Percentiles rank a stretch among this genome's conserved stretches.
phyloP scores from a whole-genome alignment of 768 basidiomycete genomes.

The Termitomyces sp. region DNA sequence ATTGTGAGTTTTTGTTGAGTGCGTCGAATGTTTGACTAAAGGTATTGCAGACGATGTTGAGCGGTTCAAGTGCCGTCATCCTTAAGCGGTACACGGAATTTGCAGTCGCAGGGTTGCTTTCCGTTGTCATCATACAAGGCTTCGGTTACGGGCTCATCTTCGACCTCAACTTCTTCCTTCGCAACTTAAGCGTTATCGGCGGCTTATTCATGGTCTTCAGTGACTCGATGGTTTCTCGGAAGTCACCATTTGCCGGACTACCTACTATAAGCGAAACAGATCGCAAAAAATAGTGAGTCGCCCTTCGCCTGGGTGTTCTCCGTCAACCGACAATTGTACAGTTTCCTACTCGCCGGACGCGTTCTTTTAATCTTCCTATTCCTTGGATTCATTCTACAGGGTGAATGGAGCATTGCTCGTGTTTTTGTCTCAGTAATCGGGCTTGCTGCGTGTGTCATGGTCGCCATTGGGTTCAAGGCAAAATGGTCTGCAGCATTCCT shows the following conservation, averaged over 20 bases:
- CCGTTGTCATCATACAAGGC: slow-evolving; percentile 92
- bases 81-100: slow-evolving; percentile 84
- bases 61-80: slow-evolving; percentile 82
- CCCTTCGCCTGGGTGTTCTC: neutral
- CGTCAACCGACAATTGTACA: slow-evolving; percentile 25
- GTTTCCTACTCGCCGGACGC: slow-evolving; percentile 96
- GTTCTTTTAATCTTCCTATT: slow-evolving; percentile 98
- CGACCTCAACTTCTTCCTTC: slow-evolving; percentile 99
- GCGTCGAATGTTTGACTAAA: neutral
- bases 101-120: slow-evolving; percentile 85
- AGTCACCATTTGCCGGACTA: slow-evolving; percentile 86
- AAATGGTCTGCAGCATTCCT: slow-evolving; percentile 98
- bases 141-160: slow-evolving; percentile 99
- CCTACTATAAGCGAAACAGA: slow-evolving; percentile 91
- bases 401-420: slow-evolving; percentile 84
- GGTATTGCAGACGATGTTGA: slow-evolving; percentile 73
- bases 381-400: slow-evolving; percentile 95
- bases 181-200: slow-evolving; percentile 96
- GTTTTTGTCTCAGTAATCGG: slow-evolving; percentile 88
- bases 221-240: slow-evolving; percentile 88
- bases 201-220: slow-evolving; percentile 99
- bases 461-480: slow-evolving; percentile 98
- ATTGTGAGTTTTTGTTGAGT: slow-evolving; percentile 56
- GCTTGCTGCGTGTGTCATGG: slow-evolving; percentile 90
- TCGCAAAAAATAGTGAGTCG: slow-evolving; percentile 91